phyloP scores from a whole-genome alignment of 345 rosid genomes.

The Gossypium thurberi region DNA sequence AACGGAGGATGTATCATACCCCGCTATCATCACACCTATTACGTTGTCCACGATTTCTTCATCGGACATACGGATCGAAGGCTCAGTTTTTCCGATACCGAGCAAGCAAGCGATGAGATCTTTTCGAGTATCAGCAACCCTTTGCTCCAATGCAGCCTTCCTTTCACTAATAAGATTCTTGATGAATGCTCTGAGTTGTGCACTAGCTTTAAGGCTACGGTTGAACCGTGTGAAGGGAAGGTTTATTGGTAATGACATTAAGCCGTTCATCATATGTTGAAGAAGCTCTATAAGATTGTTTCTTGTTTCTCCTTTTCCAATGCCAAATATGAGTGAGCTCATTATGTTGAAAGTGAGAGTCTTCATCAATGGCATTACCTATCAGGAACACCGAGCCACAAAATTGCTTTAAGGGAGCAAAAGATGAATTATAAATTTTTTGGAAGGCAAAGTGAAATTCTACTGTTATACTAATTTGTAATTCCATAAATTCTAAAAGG shows the following conservation, averaged over 20 bases:
- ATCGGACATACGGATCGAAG: constrained; percentile 19
- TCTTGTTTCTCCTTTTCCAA: constrained; percentile 28
- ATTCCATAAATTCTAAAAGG: too few species aligned
- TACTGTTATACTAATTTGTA: too few species aligned
- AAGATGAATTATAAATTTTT: too few species aligned
- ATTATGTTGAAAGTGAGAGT: constrained; percentile 43
- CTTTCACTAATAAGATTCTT: constrained; percentile 32
- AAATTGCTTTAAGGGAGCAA: too few species aligned
- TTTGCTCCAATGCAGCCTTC: constrained; percentile 20
- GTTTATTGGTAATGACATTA: constrained; percentile 35
- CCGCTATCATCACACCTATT: constrained; percentile 41
- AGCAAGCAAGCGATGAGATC: constrained; percentile 40
- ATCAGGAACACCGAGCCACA: not conserved
- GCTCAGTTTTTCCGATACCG: constrained; percentile 3
- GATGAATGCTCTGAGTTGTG: constrained; percentile 14
- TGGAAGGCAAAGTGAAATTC: too few species aligned
- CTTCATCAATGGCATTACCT: constrained; percentile 43
- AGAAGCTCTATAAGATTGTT: constrained; percentile 16
- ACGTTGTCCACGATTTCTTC: constrained; percentile 41
- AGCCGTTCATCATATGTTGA: constrained; percentile 29
- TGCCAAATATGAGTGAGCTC: constrained; percentile 33
- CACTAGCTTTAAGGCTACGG: constrained; percentile 30
- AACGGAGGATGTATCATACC: constrained; percentile 40
- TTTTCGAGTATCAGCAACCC: constrained; percentile 8
- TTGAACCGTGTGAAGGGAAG: constrained; percentile 42